Evolutionary conservation across 202 grass and related monocot species (phyloP).

Genomic region (Carex arenaria): DNA sequence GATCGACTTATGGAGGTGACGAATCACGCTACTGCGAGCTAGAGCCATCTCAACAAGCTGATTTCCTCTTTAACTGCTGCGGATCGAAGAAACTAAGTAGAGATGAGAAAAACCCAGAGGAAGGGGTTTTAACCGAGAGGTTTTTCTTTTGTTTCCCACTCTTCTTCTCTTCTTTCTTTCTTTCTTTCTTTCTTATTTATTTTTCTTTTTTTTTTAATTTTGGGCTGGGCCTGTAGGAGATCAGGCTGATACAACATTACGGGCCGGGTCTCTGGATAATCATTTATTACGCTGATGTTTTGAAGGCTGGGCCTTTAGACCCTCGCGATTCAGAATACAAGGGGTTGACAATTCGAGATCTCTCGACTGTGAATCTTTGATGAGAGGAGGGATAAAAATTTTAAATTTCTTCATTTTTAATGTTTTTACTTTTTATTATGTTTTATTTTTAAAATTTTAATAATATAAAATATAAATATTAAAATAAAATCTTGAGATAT

Average conservation of each 20-base stretch:
- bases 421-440: too few species aligned
- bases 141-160: not conserved
- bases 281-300: not conserved
- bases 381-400: too few species aligned
- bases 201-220: not conserved
- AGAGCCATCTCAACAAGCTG: slow-evolving; percentile 33
- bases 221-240: not conserved
- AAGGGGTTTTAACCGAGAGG: not conserved
- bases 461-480: too few species aligned
- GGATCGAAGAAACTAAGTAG: not conserved
- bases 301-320: too few species aligned
- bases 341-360: too few species aligned
- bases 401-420: too few species aligned
- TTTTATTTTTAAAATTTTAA: too few species aligned
- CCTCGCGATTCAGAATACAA: too few species aligned
- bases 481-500: too few species aligned
- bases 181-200: not conserved
- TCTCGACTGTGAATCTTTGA: too few species aligned
- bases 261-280: not conserved
- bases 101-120: not conserved
- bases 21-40: slow-evolving; percentile 19
- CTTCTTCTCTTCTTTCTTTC: not conserved
- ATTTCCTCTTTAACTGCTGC: not conserved
- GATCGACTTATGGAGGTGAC: slow-evolving; percentile 26
- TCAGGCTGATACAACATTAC: not conserved